Percentiles rank a stretch among this genome's conserved stretches.
These are phyloP conservation scores for barley (Hordeum vulgare) DNA, from an alignment of 176 grass and related monocot species.

Conservation along the genomic window DNA sequence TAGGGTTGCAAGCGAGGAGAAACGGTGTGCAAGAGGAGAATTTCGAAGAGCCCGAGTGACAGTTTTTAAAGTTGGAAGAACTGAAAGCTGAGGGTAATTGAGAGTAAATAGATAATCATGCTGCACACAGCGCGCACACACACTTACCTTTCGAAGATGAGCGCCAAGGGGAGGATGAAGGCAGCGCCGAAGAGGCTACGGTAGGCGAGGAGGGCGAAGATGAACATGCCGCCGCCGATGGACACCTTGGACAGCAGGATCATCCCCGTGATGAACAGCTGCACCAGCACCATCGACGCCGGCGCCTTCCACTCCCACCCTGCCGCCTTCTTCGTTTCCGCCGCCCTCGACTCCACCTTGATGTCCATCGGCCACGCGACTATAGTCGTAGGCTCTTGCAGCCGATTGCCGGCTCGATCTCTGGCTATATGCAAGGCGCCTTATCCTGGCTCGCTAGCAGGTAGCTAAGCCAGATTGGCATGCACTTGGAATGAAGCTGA, in stretches of 20 bases:
- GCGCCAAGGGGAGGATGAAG: conserved; percentile 27
- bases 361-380: not conserved
- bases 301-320: conserved; percentile 28
- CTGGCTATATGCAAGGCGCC: no score
- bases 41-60: not conserved
- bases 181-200: conserved; percentile 24
- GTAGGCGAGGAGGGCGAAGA: conserved; percentile 38
- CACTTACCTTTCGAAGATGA: conserved; percentile 21
- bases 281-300: conserved; percentile 23
- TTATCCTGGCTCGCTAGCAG: not conserved
- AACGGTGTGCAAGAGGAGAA: no score
- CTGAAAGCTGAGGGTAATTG: not conserved
- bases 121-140: no score
- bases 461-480: not conserved
- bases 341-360: not conserved
- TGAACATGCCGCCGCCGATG: conserved; percentile 23
- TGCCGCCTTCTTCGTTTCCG: not conserved
- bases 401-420: not conserved
- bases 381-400: not conserved
- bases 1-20: no score
- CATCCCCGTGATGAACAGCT: conserved; percentile 41
- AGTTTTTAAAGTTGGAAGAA: not conserved
- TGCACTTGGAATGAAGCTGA: not conserved
- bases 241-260: conserved; percentile 35
- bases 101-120: not conserved